phyloP scores from a whole-genome alignment of 352 stramenopile genomes.

The Phytophthora sojae region DNA sequence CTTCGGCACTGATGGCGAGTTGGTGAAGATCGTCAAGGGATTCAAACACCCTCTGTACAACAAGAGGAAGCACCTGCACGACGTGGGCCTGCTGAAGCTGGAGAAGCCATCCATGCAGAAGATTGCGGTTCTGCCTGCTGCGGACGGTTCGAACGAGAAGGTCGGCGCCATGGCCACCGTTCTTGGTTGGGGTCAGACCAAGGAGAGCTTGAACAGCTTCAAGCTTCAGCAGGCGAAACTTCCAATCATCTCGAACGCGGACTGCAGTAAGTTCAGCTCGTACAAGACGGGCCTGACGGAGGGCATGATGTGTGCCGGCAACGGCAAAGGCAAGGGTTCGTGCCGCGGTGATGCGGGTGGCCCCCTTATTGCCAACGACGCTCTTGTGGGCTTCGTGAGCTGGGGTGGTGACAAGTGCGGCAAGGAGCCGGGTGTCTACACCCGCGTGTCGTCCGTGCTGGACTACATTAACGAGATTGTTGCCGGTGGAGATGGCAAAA shows the following conservation, averaged over 20 bases:
- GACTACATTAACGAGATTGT: slow-evolving; percentile 61
- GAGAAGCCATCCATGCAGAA: slow-evolving; percentile 43
- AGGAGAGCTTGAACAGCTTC: slow-evolving; percentile 38
- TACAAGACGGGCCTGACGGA: slow-evolving; percentile 64
- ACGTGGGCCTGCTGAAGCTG: slow-evolving; percentile 66
- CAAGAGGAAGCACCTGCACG: slow-evolving; percentile 39
- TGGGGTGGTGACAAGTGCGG: slow-evolving; percentile 58
- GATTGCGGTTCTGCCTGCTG: slow-evolving; percentile 44
- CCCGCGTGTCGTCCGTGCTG: slow-evolving; percentile 54
- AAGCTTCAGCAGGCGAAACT: slow-evolving; percentile 62
- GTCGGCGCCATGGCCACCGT: slow-evolving; percentile 56
- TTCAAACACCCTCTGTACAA: slow-evolving; percentile 39
- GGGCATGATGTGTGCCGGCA: slow-evolving; percentile 69
- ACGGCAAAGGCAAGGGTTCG: slow-evolving; percentile 53
- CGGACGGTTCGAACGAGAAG: slow-evolving; percentile 57
- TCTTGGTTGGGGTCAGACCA: slow-evolving; percentile 62
- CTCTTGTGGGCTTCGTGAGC: slow-evolving; percentile 66
- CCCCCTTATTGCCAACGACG: slow-evolving; percentile 54
- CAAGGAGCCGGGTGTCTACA: slow-evolving; percentile 59
- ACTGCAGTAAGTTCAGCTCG: slow-evolving; percentile 48
- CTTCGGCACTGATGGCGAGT: slow-evolving; percentile 31
- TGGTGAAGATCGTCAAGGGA: slow-evolving; percentile 32
- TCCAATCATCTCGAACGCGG: slow-evolving; percentile 55
- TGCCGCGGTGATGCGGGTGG: slow-evolving; percentile 74
- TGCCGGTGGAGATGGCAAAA: slow-evolving; percentile 28